These are phyloP conservation scores for Calycina herbarum DNA, from an alignment of 2,329 filamentous ascomycete genomes.

Conservation along the genomic window DNA sequence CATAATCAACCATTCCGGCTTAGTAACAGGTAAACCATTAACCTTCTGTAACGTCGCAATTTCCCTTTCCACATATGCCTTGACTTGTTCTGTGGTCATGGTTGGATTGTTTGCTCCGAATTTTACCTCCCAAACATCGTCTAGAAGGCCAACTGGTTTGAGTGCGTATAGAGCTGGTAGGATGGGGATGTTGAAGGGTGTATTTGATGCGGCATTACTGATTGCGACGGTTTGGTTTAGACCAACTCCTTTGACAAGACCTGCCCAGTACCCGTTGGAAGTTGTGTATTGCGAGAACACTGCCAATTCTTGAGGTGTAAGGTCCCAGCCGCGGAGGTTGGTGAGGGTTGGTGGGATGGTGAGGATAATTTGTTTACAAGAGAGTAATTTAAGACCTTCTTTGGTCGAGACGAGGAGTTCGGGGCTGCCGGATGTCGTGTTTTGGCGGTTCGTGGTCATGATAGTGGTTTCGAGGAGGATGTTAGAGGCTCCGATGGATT, in stretches of 20 bases:
- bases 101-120: constrained; percentile 11
- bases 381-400: constrained; percentile 5
- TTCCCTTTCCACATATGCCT: constrained; percentile 7
- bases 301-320: constrained; percentile 23
- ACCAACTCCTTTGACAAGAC: background rate
- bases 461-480: constrained; percentile 10
- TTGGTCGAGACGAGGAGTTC: constrained; percentile 10
- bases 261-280: background rate
- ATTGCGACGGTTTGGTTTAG: background rate
- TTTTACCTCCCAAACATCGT: constrained; percentile 12
- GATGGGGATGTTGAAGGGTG: background rate
- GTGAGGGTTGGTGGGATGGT: constrained; percentile 45
- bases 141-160: background rate
- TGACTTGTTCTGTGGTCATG: constrained; percentile 9
- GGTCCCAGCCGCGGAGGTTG: constrained; percentile 39
- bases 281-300: background rate
- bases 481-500: constrained; percentile 9
- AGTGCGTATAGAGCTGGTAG: background rate
- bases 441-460: constrained; percentile 6
- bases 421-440: background rate
- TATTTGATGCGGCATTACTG: background rate
- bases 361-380: constrained; percentile 41
- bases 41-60: background rate
- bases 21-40: background rate
- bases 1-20: background rate